These are phyloP conservation scores for Globisporangium takayamanum DNA, from an alignment of 352 stramenopile genomes.

Conservation along the genomic window DNA sequence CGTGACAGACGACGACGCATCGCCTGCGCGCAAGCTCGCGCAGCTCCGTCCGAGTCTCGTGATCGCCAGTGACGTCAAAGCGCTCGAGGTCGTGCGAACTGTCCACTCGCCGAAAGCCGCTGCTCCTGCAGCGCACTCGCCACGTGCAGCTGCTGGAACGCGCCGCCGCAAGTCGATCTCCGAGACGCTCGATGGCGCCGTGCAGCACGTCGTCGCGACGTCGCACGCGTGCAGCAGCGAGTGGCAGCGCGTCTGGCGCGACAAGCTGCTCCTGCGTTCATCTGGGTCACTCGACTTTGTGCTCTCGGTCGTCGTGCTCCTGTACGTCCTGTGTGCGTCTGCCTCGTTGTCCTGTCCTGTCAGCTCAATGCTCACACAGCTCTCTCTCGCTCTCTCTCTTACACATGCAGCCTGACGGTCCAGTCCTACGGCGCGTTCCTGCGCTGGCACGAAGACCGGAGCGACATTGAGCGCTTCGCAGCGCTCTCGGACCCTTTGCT, in stretches of 20 bases:
- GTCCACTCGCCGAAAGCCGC: slow-evolving; percentile 27
- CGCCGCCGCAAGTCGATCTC: slow-evolving; percentile 8
- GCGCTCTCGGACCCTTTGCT: slow-evolving; percentile 26
- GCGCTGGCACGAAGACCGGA: slow-evolving; percentile 25
- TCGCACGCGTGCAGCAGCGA: slow-evolving; percentile 2
- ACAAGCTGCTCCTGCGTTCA: slow-evolving; percentile 5
- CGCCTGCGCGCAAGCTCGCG: background rate
- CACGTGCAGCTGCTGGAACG: background rate
- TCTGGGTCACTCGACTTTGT: slow-evolving; percentile 3
- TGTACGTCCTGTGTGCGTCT: slow-evolving; percentile 1
- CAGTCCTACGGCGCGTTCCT: slow-evolving; percentile 24
- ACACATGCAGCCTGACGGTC: slow-evolving; percentile 16
- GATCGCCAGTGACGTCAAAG: slow-evolving; percentile 21
- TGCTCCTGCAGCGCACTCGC: background rate
- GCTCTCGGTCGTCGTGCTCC: background rate
- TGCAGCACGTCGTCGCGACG: background rate
- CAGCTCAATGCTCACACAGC: background rate
- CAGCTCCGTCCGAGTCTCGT: slow-evolving; percentile 22
- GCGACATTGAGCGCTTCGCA: slow-evolving; percentile 21
- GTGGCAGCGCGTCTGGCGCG: background rate
- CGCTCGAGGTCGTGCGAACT: slow-evolving; percentile 24
- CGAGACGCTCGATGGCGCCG: slow-evolving; percentile 1
- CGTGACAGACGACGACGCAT: background rate
- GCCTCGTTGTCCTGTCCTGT: background rate
- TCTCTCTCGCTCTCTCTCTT: background rate